Conservation (phyloP, 495 filamentous ascomycete species). For the Trichoderma gamsii region DNA sequence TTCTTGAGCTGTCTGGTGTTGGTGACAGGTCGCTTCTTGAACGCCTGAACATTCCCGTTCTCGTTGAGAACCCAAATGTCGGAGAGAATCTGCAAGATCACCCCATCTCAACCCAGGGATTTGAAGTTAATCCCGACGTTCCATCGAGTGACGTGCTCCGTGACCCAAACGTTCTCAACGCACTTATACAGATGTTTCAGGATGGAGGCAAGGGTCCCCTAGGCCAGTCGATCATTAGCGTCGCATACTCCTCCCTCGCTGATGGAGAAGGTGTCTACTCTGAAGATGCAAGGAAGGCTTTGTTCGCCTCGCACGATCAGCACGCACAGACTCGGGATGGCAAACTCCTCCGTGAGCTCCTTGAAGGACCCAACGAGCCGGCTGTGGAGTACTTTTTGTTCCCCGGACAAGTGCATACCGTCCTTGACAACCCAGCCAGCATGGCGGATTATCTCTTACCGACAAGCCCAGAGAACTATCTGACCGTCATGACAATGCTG, state of each 20-base stretch:
- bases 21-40: conserved; percentile 61
- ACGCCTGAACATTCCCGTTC: conserved; percentile 58
- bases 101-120: conserved; percentile 32
- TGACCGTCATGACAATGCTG: conserved; percentile 36
- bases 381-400: conserved; percentile 37
- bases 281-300: conserved; percentile 21
- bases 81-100: conserved; percentile 62
- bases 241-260: conserved; percentile 38
- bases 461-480: conserved; percentile 31
- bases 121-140: conserved; percentile 36
- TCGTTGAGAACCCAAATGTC: conserved; percentile 68
- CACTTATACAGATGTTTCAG: conserved; percentile 33
- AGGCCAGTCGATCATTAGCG: conserved; percentile 34
- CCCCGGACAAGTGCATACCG: conserved; percentile 28
- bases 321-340: background rate
- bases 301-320: conserved; percentile 24
- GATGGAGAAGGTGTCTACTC: conserved; percentile 32
- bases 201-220: conserved; percentile 31
- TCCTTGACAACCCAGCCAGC: conserved; percentile 28
- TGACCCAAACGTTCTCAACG: conserved; percentile 32
- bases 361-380: conserved; percentile 26
- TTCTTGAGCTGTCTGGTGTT: conserved; percentile 69
- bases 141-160: conserved; percentile 39
- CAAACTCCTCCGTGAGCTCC: conserved; percentile 27
- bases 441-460: conserved; percentile 33